Evolutionary conservation across 2,329 filamentous ascomycete species (phyloP), one percentile per base, ranked within the genome.

Genomic region (Pestalotiopsis sp.): DNA sequence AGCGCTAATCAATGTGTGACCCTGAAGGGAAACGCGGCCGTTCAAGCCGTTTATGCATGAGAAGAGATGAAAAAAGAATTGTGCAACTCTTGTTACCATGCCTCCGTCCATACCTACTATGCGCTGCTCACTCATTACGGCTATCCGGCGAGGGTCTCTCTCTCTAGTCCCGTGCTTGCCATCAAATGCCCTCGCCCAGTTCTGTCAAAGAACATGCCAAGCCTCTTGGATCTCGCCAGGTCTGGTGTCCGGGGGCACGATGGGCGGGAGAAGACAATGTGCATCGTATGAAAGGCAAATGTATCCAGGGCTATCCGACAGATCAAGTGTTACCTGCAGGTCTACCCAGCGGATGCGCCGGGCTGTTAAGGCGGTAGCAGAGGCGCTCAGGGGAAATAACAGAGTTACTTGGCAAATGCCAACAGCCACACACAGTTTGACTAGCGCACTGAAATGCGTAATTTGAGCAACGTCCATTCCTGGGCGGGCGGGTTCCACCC

Each of bases 401-500:
- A 57, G 30, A 57, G 40, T 30, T 57, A 52, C 26, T 44, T 57
- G 30, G 58, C 35, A 20, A 20, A 39, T 35, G 58, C 58, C 44
- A 52, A 52, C n/a, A 52, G 44, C 44, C 44, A 52, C 44, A 52
- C 44, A 35, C 26, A 62, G 26, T 62, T 38, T 13, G 26, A 40
- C 38, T 57, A 65, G 63, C 38, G 63, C 48, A 24, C 17, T 52
- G 17, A 57, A 38, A 57, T 65, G 63, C 63, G 63, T 40, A 65
- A 65, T 65, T 65, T 65, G 63, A 52, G 63, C 63, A 57, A 44
- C 22, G 17, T 65, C 63, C 63, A 65, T 65, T 65, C 63, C 63
- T 48, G 39, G 44, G 39, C 38, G 26, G 38, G 20, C 22, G n/a
- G 24, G 56, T 38, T 64, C 61, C 61, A 64, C 61, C 20, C 61